Base-by-base conservation (phyloP, 192 early-diverging fungal species). In the Gonapodya prolifera region DNA sequence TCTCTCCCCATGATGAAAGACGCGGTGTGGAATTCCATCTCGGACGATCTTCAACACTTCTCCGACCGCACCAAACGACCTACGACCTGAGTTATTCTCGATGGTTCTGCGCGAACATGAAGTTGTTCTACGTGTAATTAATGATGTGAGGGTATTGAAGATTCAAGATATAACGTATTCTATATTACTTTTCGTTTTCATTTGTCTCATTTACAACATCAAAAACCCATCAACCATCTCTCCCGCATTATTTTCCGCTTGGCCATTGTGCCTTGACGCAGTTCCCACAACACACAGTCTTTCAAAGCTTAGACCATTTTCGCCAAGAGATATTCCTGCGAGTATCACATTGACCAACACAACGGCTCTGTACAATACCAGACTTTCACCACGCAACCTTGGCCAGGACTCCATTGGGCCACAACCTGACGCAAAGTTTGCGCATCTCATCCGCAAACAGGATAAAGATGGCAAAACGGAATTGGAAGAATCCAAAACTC, bases 401-500 rank as follows among this genome's bases (percentile, higher is more conserved):
- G 18, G 85, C 89, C 78, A 91, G 45, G 16, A 85, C 28, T 35
- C 85, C 86, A 45, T 80, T 82, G 0, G 89, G 88, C 77, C 80
- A 87, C 0, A 70, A 35, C n/a, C 91, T 79, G 1, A 90, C 89
- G 2, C 84, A 70, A 16, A 85, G 30, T 82, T 93, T 93, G n/a
- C 92, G 77, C 18, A 83, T 18, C 77, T 93, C 91, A 81, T 92
- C 92, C 45, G 86, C 82, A 16, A 87, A 30, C 35, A 91, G 70
- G 76, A 92, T 87, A 69, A 85, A 80, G 1, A 86, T 18, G 0
- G 85, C 89, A 70, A 85, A n/a, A 85, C 8, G 84, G 83, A 30
- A 91, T 34, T 1, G 92, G 90, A 35, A 91, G 80, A 75, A 91
- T 84, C 89, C 90, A 93, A 78, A 83, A 91, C 83, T 85, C 80